Evolutionary conservation across 805 yeast genomes (phyloP).

Genomic region (Lachancea meyersii): DNA sequence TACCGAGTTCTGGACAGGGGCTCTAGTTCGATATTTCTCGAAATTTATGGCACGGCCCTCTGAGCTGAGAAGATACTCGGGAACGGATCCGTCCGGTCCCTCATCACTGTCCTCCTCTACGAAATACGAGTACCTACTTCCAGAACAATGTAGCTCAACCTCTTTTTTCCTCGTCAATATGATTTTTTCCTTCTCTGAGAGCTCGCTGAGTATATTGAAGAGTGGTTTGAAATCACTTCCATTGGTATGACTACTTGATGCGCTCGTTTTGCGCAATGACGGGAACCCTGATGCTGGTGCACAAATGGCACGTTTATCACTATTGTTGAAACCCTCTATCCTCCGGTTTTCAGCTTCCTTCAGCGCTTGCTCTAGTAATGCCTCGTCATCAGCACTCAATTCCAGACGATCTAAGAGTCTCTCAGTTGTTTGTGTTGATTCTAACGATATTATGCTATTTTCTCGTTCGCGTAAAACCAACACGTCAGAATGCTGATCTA

Average conservation of each 20-base stretch:
- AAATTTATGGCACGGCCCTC: constrained; percentile 4
- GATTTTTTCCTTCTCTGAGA: constrained; percentile 9
- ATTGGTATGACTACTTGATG: constrained; percentile 2
- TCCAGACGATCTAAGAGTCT: constrained; percentile 31
- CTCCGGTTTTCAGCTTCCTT: constrained; percentile 18
- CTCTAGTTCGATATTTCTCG: constrained; percentile 8
- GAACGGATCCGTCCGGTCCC: constrained; percentile 4
- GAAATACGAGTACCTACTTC: constrained; percentile 29
- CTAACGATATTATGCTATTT: constrained; percentile 26
- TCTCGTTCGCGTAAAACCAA: constrained; percentile 9
- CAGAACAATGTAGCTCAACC: constrained; percentile 28
- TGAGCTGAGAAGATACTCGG: not conserved
- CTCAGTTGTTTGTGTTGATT: constrained; percentile 27
- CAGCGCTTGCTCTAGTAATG: constrained; percentile 25
- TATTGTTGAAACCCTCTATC: constrained; percentile 7
- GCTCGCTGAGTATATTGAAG: constrained; percentile 4
- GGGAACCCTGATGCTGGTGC: constrained; percentile 33
- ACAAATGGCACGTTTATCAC: constrained; percentile 19
- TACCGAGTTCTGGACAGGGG: not conserved
- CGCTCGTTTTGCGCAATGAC: constrained; percentile 18
- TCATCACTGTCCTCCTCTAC: constrained; percentile 28
- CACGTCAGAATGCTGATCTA: not conserved
- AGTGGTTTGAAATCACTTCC: not conserved
- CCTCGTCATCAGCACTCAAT: constrained; percentile 30
- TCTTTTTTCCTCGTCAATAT: constrained; percentile 13